Percentiles rank a stretch among this genome's conserved stretches.
phyloP scores from a whole-genome alignment of 208 protist genomes.

The Spongospora subterranea region DNA sequence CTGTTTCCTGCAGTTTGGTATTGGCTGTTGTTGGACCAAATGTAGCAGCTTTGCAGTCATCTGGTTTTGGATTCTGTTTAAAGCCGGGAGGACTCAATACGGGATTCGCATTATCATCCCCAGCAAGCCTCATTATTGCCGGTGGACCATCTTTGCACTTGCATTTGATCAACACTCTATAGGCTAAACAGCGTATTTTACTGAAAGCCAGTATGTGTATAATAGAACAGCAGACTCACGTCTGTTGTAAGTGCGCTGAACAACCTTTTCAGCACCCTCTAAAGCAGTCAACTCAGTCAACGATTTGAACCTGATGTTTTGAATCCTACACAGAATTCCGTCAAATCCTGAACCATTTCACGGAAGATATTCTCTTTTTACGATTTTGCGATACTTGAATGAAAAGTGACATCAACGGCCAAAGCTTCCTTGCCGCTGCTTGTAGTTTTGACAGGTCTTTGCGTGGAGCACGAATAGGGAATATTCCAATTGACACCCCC shows the following conservation, averaged over 20 bases:
- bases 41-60: neutral
- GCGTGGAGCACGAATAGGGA: constrained; percentile 28
- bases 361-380: neutral
- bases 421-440: neutral
- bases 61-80: neutral
- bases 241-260: neutral
- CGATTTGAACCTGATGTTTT: neutral
- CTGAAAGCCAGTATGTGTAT: neutral
- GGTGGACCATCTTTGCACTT: constrained; percentile 52
- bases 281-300: neutral
- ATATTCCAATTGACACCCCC: neutral
- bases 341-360: neutral
- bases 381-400: neutral
- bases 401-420: constrained; percentile 17
- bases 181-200: neutral
- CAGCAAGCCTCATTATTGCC: neutral
- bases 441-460: neutral
- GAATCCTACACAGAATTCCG: neutral
- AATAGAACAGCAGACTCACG: neutral
- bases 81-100: neutral
- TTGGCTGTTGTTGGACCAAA: too few species aligned
- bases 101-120: neutral
- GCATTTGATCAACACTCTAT: neutral
- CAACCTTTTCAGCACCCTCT: neutral
- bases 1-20: too few species aligned